phyloP scores from a whole-genome alignment of 352 stramenopile genomes.

The Discostella stelligera region DNA sequence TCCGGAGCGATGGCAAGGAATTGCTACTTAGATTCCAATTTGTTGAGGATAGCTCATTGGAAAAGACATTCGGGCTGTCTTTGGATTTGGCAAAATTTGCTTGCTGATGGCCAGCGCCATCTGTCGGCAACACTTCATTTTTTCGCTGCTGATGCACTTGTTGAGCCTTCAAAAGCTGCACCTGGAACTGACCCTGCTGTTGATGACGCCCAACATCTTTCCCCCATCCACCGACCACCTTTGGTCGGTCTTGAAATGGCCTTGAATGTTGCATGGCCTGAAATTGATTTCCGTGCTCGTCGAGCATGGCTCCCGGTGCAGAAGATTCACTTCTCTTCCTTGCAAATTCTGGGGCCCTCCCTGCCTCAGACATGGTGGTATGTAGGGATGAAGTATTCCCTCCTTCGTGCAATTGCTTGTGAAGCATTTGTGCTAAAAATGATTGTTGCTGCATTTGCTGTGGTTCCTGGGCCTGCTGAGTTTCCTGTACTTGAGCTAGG shows the following conservation, averaged over 20 bases:
- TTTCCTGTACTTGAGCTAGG: neutral
- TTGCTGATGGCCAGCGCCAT: neutral
- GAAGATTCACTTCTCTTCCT: neutral
- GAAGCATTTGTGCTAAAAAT: slow-evolving; percentile 35
- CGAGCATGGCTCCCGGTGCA: slow-evolving; percentile 14
- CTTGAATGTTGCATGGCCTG: slow-evolving; percentile 34
- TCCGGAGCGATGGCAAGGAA: neutral
- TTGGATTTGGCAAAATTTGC: neutral
- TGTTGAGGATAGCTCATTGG: neutral
- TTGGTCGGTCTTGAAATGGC: slow-evolving; percentile 21
- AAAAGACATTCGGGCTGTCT: neutral
- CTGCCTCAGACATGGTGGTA: neutral
- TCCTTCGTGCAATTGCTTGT: slow-evolving; percentile 20
- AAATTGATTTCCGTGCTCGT: slow-evolving; percentile 36
- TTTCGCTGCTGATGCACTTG: slow-evolving; percentile 3
- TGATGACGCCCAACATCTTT: neutral
- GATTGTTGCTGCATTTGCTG: slow-evolving; percentile 33
- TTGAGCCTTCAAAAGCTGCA: neutral
- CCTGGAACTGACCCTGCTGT: slow-evolving; percentile 4
- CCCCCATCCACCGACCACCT: neutral
- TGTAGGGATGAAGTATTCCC: neutral
- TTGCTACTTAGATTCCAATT: slow-evolving; percentile 2
- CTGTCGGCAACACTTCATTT: neutral
- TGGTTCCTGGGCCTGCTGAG: slow-evolving; percentile 30
- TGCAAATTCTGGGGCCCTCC: neutral